Conservation (phyloP, 257 asterid genomes). For the Agastache rugosa region DNA sequence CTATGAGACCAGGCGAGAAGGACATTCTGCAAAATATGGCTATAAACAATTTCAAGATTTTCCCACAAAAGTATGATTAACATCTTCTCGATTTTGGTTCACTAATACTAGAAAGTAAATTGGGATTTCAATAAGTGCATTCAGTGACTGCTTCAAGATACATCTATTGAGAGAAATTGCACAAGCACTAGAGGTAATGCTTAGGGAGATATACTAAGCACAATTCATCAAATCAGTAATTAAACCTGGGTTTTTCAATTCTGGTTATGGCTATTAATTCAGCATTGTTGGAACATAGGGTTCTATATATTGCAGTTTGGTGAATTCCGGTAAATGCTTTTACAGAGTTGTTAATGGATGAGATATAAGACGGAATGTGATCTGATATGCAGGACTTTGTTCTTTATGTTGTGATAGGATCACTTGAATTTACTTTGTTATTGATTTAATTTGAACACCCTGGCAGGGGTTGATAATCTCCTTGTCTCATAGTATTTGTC, state of each 20-base stretch:
- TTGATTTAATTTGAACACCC: not conserved
- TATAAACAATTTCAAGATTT: conserved; percentile 3
- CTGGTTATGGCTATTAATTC: not conserved
- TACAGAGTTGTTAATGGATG: not conserved
- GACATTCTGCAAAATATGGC: not conserved
- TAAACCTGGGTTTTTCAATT: not conserved
- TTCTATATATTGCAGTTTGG: not conserved
- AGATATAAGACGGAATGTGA: not conserved
- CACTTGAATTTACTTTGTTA: conserved; percentile 1
- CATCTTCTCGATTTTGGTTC: too few relatives aligned
- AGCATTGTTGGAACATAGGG: too few relatives aligned
- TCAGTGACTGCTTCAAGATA: too few relatives aligned
- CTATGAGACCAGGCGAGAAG: not conserved
- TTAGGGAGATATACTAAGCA: not conserved
- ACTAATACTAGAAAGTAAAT: too few relatives aligned
- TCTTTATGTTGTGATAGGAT: too few relatives aligned
- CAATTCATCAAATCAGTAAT: not conserved
- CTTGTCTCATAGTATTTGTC: not conserved
- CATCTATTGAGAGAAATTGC: not conserved
- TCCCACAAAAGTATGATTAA: not conserved
- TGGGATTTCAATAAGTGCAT: too few relatives aligned
- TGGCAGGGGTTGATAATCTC: not conserved
- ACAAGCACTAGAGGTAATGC: not conserved
- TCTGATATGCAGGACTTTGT: too few relatives aligned
- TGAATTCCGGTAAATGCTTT: conserved; percentile 2